phyloP scores from a whole-genome alignment of 179 eudicot genomes.

The Sideroxylon spinosum region DNA sequence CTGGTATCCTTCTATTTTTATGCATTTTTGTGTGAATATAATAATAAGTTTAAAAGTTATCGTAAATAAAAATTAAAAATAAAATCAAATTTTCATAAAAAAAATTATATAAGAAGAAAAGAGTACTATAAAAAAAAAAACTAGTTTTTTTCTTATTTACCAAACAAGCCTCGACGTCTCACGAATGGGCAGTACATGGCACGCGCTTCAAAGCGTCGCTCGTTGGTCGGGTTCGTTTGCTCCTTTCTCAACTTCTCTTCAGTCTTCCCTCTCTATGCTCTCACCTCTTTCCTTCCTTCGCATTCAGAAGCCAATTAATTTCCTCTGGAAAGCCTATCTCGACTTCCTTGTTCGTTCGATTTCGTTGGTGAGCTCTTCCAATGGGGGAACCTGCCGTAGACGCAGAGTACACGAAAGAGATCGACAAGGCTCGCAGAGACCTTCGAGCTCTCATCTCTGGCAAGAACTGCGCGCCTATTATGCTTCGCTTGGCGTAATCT shows the following conservation, averaged over 20 bases:
- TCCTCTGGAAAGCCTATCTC: no score
- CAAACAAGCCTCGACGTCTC: no score
- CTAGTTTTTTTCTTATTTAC: no score
- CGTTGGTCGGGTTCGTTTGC: background rate
- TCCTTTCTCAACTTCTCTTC: background rate
- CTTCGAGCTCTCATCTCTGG: slow-evolving; percentile 64
- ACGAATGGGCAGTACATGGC: background rate
- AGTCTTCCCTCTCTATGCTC: background rate
- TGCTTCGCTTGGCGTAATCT: slow-evolving; percentile 85
- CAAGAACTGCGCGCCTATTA: slow-evolving; percentile 75
- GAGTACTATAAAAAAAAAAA: no score
- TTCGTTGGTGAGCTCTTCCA: background rate
- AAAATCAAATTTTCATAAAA: no score
- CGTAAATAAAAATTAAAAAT: no score
- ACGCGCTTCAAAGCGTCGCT: background rate
- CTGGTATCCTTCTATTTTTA: no score
- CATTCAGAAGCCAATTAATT: background rate
- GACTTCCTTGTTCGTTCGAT: background rate
- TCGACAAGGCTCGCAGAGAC: slow-evolving; percentile 58
- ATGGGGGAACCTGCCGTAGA: slow-evolving; percentile 31
- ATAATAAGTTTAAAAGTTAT: no score
- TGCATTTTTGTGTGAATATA: no score
- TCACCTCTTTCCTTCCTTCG: background rate
- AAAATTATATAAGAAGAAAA: no score
- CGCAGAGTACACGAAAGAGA: slow-evolving; percentile 57